phyloP scores from a whole-genome alignment of 345 rosid genomes.

The Aegle marmelos region DNA sequence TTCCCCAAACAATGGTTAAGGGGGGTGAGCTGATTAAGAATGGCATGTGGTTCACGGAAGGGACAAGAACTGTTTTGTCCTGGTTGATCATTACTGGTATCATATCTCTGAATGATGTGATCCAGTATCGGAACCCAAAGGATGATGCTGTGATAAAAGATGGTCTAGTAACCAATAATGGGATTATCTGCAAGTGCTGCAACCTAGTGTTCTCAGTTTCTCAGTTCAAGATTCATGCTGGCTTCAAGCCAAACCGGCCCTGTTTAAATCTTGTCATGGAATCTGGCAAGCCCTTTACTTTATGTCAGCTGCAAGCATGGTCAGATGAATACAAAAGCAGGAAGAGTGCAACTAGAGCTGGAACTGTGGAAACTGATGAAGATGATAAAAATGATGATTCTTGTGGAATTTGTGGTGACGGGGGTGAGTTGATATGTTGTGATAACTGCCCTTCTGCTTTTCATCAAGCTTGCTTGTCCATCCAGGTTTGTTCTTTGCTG shows the following conservation, averaged over 20 bases:
- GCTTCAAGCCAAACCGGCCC: conserved; percentile 59
- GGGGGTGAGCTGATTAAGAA: conserved; percentile 38
- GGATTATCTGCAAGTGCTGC: conserved; percentile 84
- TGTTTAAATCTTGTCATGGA: conserved; percentile 84
- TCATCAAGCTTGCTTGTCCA: conserved; percentile 78
- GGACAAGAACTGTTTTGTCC: conserved; percentile 69
- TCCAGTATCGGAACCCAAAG: conserved; percentile 66
- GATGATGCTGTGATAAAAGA: conserved; percentile 65
- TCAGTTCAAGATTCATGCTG: conserved; percentile 78
- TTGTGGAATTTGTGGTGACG: conserved; percentile 92
- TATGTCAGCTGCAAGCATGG: conserved; percentile 91
- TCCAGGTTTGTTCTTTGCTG: conserved; percentile 56
- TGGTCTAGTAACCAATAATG: conserved; percentile 63
- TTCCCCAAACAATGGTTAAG: conserved; percentile 52
- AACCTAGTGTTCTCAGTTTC: conserved; percentile 59
- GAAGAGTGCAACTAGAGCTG: conserved; percentile 40
- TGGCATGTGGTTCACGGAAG: conserved; percentile 43
- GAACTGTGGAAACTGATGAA: conserved; percentile 45
- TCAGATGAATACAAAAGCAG: conserved; percentile 73
- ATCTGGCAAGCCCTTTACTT: conserved; percentile 69
- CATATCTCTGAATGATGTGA: conserved; percentile 62
- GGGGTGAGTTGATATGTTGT: conserved; percentile 91
- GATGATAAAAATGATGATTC: conserved; percentile 93
- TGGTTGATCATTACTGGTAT: conserved; percentile 69
- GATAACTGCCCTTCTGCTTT: conserved; percentile 93